Base-by-base conservation (phyloP, 148 eudicot species). In the Linanthus parryae region DNA sequence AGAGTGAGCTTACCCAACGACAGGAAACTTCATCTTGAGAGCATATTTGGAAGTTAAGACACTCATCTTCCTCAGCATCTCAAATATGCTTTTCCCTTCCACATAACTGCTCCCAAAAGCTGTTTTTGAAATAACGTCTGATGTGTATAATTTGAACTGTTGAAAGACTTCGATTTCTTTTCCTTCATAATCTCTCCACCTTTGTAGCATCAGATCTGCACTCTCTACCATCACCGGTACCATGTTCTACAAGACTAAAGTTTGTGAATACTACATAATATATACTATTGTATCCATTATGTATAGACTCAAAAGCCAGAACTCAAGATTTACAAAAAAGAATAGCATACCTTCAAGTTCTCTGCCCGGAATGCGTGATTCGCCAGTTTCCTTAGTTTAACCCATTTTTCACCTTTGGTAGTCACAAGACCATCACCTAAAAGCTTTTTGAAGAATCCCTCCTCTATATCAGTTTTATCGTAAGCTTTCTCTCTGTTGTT, bases 341-440 rank as follows among this genome's bases (percentile, higher is more conserved):
- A 0, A 30, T 13, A 28, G 8, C 28, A 23, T 49, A 49, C 72
- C 20, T 56, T 68, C 47, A 68, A 61, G 18, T 42, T 48, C 29
- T 68, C 58, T 9, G 47, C 58, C 42, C 38, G 57, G 16, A 68
- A 61, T 17, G 62, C 45, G 19, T 61, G 72, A 37, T 68, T 68
- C 3, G 67, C 72, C 4, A 68, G 22, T 52, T 61, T 68, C 5
- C 63, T 22, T 7, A 41, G 42, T 39, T 56, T 61, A 13, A 41
- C 48, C 67, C 67, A 68, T 21, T 68, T 68, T 10, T 68, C 58
- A 4, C 72, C 72, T 45, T 56, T 56, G 7, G 58, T 20, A 15
- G 62, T 24, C 0, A 53, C 30, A 20, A 56, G 51, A n/a, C 72
- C 67, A 14, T 61, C 62, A 31, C 72, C 72, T 27, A 68, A 20